phyloP scores from a whole-genome alignment of 345 rosid genomes.

The Lagerstroemia speciosa region DNA sequence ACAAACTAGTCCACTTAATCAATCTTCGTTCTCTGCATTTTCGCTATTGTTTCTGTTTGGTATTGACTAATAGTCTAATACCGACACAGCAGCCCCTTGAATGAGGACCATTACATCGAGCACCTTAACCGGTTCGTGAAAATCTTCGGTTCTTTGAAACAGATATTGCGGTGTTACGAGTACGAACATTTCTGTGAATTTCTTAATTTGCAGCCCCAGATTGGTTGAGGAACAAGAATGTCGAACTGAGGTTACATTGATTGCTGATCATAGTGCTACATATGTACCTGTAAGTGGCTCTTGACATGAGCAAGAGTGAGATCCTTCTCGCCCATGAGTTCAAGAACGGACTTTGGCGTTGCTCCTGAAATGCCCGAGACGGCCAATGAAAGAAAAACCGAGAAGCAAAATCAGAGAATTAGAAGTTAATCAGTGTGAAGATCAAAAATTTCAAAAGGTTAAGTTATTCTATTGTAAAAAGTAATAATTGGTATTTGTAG shows the following conservation, averaged over 20 bases:
- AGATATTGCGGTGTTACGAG: no score
- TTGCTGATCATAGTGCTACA: background rate
- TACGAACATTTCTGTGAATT: no score
- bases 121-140: no score
- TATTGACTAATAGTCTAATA: background rate
- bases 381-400: background rate
- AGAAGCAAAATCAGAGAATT: background rate
- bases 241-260: background rate
- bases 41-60: background rate
- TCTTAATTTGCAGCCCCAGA: no score
- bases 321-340: constrained; percentile 86
- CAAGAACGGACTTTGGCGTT: constrained; percentile 85
- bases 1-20: background rate
- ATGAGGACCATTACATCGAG: no score
- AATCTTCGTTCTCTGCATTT: background rate
- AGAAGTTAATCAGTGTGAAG: background rate
- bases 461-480: no score
- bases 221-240: no score
- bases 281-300: constrained; percentile 78
- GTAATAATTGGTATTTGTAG: background rate
- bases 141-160: no score
- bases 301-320: constrained; percentile 86
- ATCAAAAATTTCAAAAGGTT: background rate
- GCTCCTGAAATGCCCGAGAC: constrained; percentile 41
- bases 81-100: no score